Evolutionary conservation across 2,329 filamentous ascomycete genomes (phyloP), one percentile per base, ranked within the genome.

Genomic region (Byssothecium circinans): DNA sequence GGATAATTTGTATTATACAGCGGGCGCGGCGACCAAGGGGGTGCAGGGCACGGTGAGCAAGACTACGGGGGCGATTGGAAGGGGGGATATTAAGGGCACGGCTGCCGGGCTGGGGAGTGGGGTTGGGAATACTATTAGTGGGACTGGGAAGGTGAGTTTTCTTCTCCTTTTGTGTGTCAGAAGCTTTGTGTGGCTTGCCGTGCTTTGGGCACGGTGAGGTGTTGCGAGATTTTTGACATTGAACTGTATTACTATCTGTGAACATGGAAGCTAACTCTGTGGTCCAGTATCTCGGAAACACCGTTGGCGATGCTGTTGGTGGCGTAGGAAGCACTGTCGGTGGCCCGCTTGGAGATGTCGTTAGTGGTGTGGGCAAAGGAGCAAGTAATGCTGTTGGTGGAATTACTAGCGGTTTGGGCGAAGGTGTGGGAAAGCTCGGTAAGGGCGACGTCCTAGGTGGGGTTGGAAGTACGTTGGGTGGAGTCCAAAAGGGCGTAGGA

Each of bases 391-490:
- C 72, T 7, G 71, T 75, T 2, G 60, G 62, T 4, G 72, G 72
- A 2, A 64, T 74, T 19, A 73, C 72, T 2, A 63, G 69, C 3
- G 75, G 75, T 2, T 40, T 77, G 2, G 75, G 74, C 4, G 72
- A 74, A n/a, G 74, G 74, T 1, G 71, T 77, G 4, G 70, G 69
- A 2, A 75, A 75, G 52, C 43, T 77, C 1, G 74, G 74, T 1
- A 72, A 70, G 38, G 75, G 75, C 1, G 72, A 77, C 56, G 58
- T 77, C 2, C 60, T 76, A 19, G 75, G 75, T 2, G 73, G 73
- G 2, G 52, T 76, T 6, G 69, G 71, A 6, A 71, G 67, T 11
- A 74, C 69, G 5, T 60, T 74, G 15, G 73, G 73, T 12, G 74
- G 74, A 19, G 73, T 75, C 0, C 59, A 62, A 1, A 64, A 58